These are phyloP conservation scores for Saturnispora bothae DNA, from an alignment of 805 yeast genomes.

Conservation along the genomic window DNA sequence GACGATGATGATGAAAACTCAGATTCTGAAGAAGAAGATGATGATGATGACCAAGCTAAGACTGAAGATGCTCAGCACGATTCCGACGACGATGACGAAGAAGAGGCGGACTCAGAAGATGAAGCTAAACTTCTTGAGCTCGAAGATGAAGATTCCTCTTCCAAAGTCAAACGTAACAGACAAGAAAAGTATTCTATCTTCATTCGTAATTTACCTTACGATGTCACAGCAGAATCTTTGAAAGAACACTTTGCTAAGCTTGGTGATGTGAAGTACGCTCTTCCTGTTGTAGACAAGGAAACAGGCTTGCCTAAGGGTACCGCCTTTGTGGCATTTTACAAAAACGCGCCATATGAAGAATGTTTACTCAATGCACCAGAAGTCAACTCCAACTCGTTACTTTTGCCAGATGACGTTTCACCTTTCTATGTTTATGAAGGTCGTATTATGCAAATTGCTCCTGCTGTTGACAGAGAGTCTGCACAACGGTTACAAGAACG, in stretches of 20 bases:
- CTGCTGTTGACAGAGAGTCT: constrained; percentile 79
- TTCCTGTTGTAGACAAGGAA: constrained; percentile 80
- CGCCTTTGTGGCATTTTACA: constrained; percentile 81
- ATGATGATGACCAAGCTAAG: constrained; percentile 25
- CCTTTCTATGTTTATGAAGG: constrained; percentile 88
- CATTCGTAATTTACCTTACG: constrained; percentile 90
- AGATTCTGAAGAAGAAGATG: constrained; percentile 28
- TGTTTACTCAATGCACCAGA: constrained; percentile 77
- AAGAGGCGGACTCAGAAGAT: constrained; percentile 21
- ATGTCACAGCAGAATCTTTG: constrained; percentile 73
- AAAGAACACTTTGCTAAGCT: constrained; percentile 70
- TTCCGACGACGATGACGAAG: constrained; percentile 23
- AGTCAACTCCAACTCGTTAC: constrained; percentile 44
- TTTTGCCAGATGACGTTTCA: constrained; percentile 87
- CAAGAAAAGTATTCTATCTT: constrained; percentile 68
- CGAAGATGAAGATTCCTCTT: constrained; percentile 27
- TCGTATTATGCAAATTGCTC: constrained; percentile 70
- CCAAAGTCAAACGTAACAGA: constrained; percentile 39
- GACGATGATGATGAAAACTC: constrained; percentile 32
- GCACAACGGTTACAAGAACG: constrained; percentile 67
- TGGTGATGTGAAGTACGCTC: constrained; percentile 84
- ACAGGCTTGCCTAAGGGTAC: constrained; percentile 88
- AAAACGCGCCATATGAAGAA: constrained; percentile 48
- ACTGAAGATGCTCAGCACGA: constrained; percentile 28
- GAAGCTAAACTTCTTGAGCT: constrained; percentile 24